Percentiles rank a stretch among this genome's conserved stretches.
These are phyloP conservation scores for Syncephalastrum racemosum DNA, from an alignment of 371 early-diverging fungal species.

Conservation along the genomic window DNA sequence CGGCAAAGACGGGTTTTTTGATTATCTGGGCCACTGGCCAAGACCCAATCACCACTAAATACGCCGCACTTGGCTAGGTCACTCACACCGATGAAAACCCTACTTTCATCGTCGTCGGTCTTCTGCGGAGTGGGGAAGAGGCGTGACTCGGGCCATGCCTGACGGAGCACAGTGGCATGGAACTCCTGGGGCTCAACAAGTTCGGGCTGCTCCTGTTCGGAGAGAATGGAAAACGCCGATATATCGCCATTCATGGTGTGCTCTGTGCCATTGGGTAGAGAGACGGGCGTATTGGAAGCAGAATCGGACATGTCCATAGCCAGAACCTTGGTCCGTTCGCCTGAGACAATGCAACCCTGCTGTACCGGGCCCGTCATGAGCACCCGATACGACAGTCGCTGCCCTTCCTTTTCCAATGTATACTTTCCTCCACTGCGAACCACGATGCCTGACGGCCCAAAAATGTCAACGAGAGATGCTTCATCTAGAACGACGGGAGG, in stretches of 20 bases:
- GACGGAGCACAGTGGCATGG: conserved; percentile 31
- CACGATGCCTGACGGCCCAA: conserved; percentile 29
- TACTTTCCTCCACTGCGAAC: conserved; percentile 45
- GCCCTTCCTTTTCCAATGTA: conserved; percentile 14
- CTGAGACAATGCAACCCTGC: conserved; percentile 57
- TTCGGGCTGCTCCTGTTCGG: conserved; percentile 18
- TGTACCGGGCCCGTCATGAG: conserved; percentile 68
- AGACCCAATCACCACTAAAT: conserved; percentile 78
- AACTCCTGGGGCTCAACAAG: conserved; percentile 39
- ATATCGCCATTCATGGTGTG: conserved; percentile 5
- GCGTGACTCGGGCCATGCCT: conserved; percentile 48
- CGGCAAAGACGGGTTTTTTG: conserved; percentile 52
- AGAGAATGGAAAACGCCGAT: conserved; percentile 16
- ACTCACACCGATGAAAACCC: conserved; percentile 57
- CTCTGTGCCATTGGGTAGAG: conserved; percentile 42
- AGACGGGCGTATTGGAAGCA: conserved; percentile 27
- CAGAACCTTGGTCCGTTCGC: conserved; percentile 33
- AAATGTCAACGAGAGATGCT: conserved; percentile 14
- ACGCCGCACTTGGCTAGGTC: conserved; percentile 64
- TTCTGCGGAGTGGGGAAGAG: conserved; percentile 53
- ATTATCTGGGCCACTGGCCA: conserved; percentile 32
- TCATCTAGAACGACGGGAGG: conserved; percentile 17
- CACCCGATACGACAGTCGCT: conserved; percentile 28
- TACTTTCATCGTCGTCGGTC: conserved; percentile 57
- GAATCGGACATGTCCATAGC: conserved; percentile 22